Base-by-base conservation (phyloP, 2,329 filamentous ascomycete genomes). In the Xylaria sp. region DNA sequence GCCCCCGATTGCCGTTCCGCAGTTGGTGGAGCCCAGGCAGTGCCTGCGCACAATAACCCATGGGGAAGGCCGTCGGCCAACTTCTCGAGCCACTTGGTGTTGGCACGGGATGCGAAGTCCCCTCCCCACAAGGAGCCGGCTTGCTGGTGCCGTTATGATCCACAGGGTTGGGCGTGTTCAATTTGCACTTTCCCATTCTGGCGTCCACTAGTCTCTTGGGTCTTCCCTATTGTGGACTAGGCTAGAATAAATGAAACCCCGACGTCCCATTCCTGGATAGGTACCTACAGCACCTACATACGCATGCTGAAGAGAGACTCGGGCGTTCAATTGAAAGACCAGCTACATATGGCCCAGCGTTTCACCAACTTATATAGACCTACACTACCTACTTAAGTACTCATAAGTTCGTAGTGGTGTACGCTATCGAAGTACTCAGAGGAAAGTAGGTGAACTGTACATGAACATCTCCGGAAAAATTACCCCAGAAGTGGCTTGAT, bases 71-170 rank as follows among this genome's bases (percentile, higher is more conserved):
- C 51, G 53, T 7, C 51, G n/a, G n/a, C n/a, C n/a, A n/a, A 17
- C 53, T 42, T 25, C 22, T 42, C 22, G 36, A 22, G 27, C 51
- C 31, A 39, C 33, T 25, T 31, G 27, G n/a, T 39, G 31, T 27
- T 13, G 42, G 15, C 25, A 50, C 45, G 29, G 47, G n/a, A n/a
- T 61, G 13, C 10, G 25, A 61, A 61, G 47, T 31, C 45, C 15
- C 50, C 50, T 50, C 50, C 42, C 56, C 62, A 53, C 47, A 36
- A 44, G 61, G 51, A 50, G 61, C 61, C 61, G 45, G 44, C 3
- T 57, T 29, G 31, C 56, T 65, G 62, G 47, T n/a, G 55, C 62
- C 31, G 47, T 42, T 27, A 42, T 47, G 56, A 51, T 55, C 33
- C 33, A 61, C 22, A n/a, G 25, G 57, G 29, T 57, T 66, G 57